These are phyloP conservation scores for Penicillium freii DNA, from an alignment of 2,329 filamentous ascomycete species.

Conservation along the genomic window DNA sequence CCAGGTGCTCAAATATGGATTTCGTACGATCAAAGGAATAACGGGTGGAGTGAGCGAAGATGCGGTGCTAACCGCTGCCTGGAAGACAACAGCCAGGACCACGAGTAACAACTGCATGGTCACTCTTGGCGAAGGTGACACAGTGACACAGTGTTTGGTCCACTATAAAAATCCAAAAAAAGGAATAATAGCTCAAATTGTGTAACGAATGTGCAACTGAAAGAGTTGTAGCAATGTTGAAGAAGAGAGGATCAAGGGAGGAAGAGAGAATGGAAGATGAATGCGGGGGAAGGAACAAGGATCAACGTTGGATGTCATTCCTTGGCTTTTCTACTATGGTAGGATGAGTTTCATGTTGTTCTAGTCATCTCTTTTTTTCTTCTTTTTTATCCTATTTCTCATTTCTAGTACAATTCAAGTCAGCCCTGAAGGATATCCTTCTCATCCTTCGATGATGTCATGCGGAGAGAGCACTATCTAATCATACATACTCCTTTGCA, in stretches of 20 bases:
- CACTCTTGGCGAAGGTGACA: conserved; percentile 1
- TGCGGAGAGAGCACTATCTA: conserved; percentile 19
- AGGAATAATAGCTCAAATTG: neutral
- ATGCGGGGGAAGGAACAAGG: conserved; percentile 19
- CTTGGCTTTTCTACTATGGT: neutral
- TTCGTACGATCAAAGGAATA: conserved; percentile 70
- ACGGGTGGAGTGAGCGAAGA: conserved; percentile 62
- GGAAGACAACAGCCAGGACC: conserved; percentile 37
- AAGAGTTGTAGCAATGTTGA: neutral
- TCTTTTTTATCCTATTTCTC: neutral
- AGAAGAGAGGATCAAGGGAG: neutral
- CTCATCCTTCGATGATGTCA: conserved; percentile 22
- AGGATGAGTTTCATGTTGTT: neutral
- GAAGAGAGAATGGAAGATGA: conserved; percentile 3
- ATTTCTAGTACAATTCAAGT: neutral
- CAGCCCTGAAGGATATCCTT: neutral
- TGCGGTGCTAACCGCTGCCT: conserved; percentile 46
- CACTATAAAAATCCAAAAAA: neutral
- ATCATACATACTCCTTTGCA: neutral
- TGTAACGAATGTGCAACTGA: conserved; percentile 10
- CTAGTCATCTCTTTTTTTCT: neutral
- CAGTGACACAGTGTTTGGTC: neutral
- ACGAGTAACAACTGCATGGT: conserved; percentile 35
- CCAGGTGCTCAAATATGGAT: conserved; percentile 77
- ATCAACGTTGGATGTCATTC: conserved; percentile 7